phyloP scores from a whole-genome alignment of 1,139 yeast species.

The Zygosaccharomyces sapae region DNA sequence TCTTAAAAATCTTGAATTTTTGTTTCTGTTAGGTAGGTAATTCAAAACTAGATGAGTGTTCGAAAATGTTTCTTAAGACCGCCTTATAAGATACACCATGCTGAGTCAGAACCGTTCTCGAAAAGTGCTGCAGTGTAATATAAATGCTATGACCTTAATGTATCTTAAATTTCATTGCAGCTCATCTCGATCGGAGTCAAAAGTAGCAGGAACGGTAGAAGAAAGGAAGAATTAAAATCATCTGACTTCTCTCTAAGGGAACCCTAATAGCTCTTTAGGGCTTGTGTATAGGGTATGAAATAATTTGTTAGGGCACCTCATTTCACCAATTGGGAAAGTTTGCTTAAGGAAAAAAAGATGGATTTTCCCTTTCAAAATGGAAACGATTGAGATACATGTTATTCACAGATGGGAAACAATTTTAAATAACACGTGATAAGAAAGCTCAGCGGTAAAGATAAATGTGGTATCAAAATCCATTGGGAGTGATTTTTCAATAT shows the following conservation, averaged over 20 bases:
- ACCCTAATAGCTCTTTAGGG: neutral
- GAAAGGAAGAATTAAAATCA: conserved; percentile 1
- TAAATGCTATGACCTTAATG: neutral
- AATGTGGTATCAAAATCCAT: no score
- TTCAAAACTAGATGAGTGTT: no score
- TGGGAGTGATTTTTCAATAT: no score
- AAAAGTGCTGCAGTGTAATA: neutral
- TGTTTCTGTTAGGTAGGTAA: no score
- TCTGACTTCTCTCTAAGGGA: conserved; percentile 1
- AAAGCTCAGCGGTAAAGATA: no score
- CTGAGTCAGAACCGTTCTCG: no score
- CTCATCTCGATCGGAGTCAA: conserved; percentile 3
- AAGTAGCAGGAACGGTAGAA: neutral
- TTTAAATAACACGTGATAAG: no score
- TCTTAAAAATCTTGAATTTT: neutral
- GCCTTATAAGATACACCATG: no score
- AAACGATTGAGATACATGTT: conserved; percentile 1
- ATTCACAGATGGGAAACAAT: neutral
- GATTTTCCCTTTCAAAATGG: neutral
- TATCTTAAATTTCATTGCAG: conserved; percentile 3
- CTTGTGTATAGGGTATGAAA: conserved; percentile 1
- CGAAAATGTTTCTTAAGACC: no score
- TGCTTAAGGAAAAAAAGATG: neutral
- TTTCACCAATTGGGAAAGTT: no score
- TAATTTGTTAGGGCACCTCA: no score